Conservation (phyloP, 305 asterid genomes). For the Fraxinus greggii region DNA sequence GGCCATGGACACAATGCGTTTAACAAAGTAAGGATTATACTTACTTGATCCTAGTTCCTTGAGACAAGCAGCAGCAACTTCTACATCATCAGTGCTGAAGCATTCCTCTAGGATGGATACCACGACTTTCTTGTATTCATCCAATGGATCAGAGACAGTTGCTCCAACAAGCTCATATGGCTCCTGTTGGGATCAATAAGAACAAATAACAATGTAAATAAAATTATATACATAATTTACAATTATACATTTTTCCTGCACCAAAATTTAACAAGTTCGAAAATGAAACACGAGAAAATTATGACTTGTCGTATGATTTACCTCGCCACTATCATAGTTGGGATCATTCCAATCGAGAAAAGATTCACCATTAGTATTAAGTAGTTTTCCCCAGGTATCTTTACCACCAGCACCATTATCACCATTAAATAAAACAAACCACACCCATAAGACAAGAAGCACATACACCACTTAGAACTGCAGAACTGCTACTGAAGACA, state of each 20-base stretch:
- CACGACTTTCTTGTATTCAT: conserved; percentile 90
- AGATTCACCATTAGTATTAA: conserved; percentile 75
- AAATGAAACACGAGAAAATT: neutral
- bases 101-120: conserved; percentile 83
- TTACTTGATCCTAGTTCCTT: conserved; percentile 74
- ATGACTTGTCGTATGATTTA: conserved; percentile 21
- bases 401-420: conserved; percentile 89
- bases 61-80: conserved; percentile 75
- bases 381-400: conserved; percentile 95
- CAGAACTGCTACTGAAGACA: neutral
- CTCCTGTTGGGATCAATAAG: conserved; percentile 46
- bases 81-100: conserved; percentile 81
- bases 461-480: neutral
- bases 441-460: conserved; percentile 11
- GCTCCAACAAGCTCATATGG: conserved; percentile 88
- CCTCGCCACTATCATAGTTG: conserved; percentile 94
- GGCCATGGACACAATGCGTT: conserved; percentile 86
- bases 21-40: conserved; percentile 84
- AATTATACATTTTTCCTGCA: neutral
- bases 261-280: neutral
- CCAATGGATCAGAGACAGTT: conserved; percentile 74
- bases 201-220: neutral
- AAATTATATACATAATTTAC: neutral
- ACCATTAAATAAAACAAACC: conserved; percentile 21
- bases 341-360: conserved; percentile 84